Conservation (phyloP, 1,284 basidiomycete species). For the Puccinia hordei region DNA sequence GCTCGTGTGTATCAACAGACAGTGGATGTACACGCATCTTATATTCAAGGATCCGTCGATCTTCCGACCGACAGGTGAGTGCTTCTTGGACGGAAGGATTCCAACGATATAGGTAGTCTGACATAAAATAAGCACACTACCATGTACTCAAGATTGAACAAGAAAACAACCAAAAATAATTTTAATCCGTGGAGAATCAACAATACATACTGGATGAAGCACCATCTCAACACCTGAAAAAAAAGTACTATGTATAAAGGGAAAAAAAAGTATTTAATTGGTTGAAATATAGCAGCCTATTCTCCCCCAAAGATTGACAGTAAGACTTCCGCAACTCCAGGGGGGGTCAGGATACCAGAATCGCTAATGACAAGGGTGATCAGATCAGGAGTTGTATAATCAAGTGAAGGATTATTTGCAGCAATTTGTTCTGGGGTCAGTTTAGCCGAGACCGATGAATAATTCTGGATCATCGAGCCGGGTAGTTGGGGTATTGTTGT, state of each 20-base stretch:
- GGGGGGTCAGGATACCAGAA: constrained; percentile 84
- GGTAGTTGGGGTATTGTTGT: background rate
- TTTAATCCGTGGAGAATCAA: too few relatives aligned
- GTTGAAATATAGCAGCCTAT: constrained; percentile 26
- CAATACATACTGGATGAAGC: too few relatives aligned
- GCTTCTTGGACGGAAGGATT: too few relatives aligned
- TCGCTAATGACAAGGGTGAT: constrained; percentile 89
- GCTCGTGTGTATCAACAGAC: constrained; percentile 66
- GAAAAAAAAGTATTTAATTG: too few relatives aligned
- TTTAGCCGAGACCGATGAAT: constrained; percentile 4
- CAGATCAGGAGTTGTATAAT: constrained; percentile 63
- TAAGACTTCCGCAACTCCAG: constrained; percentile 84
- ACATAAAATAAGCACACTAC: too few relatives aligned
- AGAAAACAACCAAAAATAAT: too few relatives aligned
- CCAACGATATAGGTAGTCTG: too few relatives aligned
- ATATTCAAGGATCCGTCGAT: constrained; percentile 99
- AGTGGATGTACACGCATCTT: constrained; percentile 97
- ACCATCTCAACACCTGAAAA: too few relatives aligned
- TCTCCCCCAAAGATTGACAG: constrained; percentile 75
- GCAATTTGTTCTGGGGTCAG: constrained; percentile 56
- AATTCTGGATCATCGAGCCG: background rate
- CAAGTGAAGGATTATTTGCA: constrained; percentile 61
- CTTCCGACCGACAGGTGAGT: constrained; percentile 99
- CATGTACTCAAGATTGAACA: too few relatives aligned
- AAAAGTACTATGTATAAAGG: too few relatives aligned